These are phyloP conservation scores for Podospora pseudoanserina DNA, from an alignment of 495 filamentous ascomycete species.

Conservation along the genomic window DNA sequence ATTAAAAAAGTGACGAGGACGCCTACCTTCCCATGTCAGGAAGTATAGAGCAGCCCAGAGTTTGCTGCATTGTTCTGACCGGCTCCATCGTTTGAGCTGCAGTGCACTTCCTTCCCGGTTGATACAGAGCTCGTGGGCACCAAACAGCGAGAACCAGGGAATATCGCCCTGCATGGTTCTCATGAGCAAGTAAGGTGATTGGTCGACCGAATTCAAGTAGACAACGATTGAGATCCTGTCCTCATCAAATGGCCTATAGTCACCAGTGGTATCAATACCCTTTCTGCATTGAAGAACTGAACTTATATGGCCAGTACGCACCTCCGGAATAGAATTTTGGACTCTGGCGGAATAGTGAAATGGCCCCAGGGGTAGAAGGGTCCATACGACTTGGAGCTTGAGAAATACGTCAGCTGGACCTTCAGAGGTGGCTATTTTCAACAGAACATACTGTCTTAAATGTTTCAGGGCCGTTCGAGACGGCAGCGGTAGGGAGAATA, in stretches of 20 bases:
- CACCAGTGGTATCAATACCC: neutral
- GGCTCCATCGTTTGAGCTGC: conserved; percentile 49
- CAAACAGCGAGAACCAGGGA: conserved; percentile 46
- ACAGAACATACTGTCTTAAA: conserved; percentile 24
- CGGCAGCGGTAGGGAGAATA: conserved; percentile 52
- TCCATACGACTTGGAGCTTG: conserved; percentile 34
- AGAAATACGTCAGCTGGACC: neutral
- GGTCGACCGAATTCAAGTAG: conserved; percentile 40
- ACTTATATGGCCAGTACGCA: conserved; percentile 22
- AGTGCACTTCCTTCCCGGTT: conserved; percentile 45
- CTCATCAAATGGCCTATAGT: conserved; percentile 47
- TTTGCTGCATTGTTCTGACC: conserved; percentile 39
- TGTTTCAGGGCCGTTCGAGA: conserved; percentile 48
- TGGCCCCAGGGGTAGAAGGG: conserved; percentile 42
- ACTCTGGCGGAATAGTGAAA: conserved; percentile 40
- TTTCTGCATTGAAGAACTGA: neutral
- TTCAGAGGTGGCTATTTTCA: neutral
- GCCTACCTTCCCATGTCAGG: conserved; percentile 53
- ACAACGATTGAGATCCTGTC: conserved; percentile 49
- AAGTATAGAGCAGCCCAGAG: conserved; percentile 53
- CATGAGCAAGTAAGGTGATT: conserved; percentile 42
- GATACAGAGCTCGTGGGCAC: conserved; percentile 50
- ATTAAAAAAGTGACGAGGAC: neutral
- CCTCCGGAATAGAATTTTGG: conserved; percentile 51
- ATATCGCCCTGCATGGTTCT: conserved; percentile 37